phyloP scores from a whole-genome alignment of 345 rosid genomes.

The Lepidium sativum region DNA sequence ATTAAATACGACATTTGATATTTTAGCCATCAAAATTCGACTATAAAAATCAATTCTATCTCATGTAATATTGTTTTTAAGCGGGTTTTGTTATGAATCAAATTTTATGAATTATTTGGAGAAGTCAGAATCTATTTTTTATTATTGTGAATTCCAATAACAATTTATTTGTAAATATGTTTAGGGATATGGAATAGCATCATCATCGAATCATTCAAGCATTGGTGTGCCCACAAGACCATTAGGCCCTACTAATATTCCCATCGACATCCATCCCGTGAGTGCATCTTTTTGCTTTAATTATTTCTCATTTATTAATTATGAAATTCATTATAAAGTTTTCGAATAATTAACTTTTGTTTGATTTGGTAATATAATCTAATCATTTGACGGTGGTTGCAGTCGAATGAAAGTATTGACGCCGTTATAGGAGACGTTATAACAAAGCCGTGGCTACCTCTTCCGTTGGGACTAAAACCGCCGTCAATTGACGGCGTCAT shows the following conservation, averaged over 20 bases:
- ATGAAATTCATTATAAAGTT: background rate
- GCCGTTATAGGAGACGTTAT: conserved; percentile 68
- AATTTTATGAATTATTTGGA: too few species aligned
- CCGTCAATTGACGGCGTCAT: conserved; percentile 63
- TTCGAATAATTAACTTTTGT: background rate
- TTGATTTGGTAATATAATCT: background rate
- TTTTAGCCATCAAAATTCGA: too few species aligned
- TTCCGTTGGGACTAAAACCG: conserved; percentile 71
- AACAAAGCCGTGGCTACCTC: conserved; percentile 75
- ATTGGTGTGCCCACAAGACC: conserved; percentile 34
- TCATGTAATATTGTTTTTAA: too few species aligned
- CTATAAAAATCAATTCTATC: too few species aligned
- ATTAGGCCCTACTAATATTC: conserved; percentile 38
- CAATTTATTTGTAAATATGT: background rate
- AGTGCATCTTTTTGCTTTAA: conserved; percentile 25
- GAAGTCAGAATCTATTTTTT: too few species aligned
- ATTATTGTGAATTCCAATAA: background rate
- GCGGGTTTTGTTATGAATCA: too few species aligned
- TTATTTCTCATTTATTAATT: background rate
- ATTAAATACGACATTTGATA: too few species aligned
- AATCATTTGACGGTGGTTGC: conserved; percentile 7
- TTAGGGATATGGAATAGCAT: conserved; percentile 25
- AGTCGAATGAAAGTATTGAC: conserved; percentile 70
- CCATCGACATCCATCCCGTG: conserved; percentile 60
- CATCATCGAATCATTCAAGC: conserved; percentile 21